A percentile compares a stretch with the other conserved stretches of the same genome.
phyloP scores from a whole-genome alignment of 441 rosid genomes.

The Croton setiger region DNA sequence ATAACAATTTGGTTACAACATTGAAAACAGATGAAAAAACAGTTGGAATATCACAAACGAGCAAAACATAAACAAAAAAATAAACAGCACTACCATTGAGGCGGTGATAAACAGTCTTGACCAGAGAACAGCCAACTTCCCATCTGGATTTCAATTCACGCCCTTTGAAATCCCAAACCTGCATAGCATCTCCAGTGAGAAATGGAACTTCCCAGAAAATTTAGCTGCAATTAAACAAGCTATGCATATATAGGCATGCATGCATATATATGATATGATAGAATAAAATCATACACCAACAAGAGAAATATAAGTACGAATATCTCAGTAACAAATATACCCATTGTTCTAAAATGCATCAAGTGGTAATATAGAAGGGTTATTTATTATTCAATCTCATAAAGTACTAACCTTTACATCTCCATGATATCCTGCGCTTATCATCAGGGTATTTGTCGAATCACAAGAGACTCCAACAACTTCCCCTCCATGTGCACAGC shows the following conservation, averaged over 20 bases:
- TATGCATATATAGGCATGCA: background rate
- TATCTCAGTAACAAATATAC: background rate
- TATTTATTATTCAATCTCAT: background rate
- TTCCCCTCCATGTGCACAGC: conserved; percentile 70
- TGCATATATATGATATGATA: too few relatives aligned
- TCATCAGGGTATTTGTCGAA: conserved; percentile 87
- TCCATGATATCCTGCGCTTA: conserved; percentile 90
- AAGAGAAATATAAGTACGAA: background rate
- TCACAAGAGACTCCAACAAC: conserved; percentile 96
- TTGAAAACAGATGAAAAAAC: background rate
- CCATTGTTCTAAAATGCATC: background rate
- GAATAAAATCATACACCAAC: background rate
- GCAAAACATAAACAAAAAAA: background rate
- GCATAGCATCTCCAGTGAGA: conserved; percentile 18
- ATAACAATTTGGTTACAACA: conserved; percentile 21
- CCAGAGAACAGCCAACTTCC: conserved; percentile 78
- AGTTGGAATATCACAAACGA: background rate
- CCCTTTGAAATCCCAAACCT: conserved; percentile 98
- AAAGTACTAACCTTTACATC: conserved; percentile 66
- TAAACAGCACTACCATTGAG: conserved; percentile 51
- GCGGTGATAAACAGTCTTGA: conserved; percentile 75
- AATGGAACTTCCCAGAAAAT: conserved; percentile 10
- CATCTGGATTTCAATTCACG: conserved; percentile 63
- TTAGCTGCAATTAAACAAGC: conserved; percentile 10
- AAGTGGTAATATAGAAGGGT: background rate